A percentile compares a stretch with the other conserved stretches of the same genome.
Evolutionary conservation across 169 alveolate species (phyloP).

Genomic region (Cryptosporidium felis): DNA sequence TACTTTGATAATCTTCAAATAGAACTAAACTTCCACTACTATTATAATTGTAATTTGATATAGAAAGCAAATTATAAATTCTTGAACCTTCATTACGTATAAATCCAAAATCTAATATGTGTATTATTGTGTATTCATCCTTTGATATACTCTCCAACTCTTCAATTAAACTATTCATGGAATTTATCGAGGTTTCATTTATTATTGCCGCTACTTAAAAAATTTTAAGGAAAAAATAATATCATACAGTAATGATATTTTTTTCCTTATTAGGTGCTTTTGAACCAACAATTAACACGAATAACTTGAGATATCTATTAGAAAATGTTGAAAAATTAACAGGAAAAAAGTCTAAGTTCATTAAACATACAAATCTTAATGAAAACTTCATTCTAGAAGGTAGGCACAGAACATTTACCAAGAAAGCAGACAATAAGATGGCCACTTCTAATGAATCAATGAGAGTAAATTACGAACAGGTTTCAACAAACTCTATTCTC

Average conservation of each 20-base stretch:
- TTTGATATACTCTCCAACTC: constrained; percentile 35
- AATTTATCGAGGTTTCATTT: too few species aligned
- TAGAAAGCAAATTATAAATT: background rate
- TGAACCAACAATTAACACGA: constrained; percentile 19
- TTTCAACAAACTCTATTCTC: constrained; percentile 35
- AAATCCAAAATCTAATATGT: constrained; percentile 60
- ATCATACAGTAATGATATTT: background rate
- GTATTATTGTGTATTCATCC: background rate
- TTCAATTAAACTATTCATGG: background rate
- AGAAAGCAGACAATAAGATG: too few species aligned
- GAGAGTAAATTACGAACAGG: background rate
- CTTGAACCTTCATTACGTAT: constrained; percentile 7
- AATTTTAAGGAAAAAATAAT: too few species aligned
- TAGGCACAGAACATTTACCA: background rate
- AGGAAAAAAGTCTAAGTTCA: background rate
- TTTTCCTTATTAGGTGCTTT: constrained; percentile 47
- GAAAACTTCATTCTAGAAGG: background rate
- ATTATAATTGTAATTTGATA: background rate
- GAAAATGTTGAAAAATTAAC: constrained; percentile 18
- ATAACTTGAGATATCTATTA: constrained; percentile 6
- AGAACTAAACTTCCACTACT: constrained; percentile 37
- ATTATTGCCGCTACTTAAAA: too few species aligned
- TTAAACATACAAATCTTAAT: background rate
- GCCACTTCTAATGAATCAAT: too few species aligned
- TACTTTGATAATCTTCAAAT: constrained; percentile 17